Base-by-base conservation (phyloP, 257 asterid genomes). In the Buddleja alternifolia region DNA sequence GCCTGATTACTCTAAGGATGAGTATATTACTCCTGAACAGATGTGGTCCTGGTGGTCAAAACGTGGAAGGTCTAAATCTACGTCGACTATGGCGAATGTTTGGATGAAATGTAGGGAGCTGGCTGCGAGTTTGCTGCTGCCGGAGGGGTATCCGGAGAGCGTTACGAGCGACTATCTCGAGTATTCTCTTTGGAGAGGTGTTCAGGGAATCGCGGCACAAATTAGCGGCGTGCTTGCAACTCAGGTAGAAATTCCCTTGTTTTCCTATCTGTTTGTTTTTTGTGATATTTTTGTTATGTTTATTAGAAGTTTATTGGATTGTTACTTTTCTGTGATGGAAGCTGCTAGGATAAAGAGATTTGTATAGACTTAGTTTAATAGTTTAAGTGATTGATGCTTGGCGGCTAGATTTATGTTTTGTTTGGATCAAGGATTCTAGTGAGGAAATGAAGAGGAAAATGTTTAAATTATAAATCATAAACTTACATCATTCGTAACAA, bases 101-200 rank as follows among this genome's bases (percentile, higher is more conserved):
- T 85, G 85, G 96, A 66, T 70, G 73, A 82, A 90, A 83, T 87
- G 95, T 66, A 81, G 79, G 76, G 95, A 89, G 8, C 4, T 90
- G 29, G 75, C 74, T 37, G 56, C 60, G 69, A 41, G 65, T 51
- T 75, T 93, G 84, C 67, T 90, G 92, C 83, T 93, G 16, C 97
- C 99, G 0, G 95, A 90, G 78, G 99, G 97, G 46, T 93, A 73
- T 58, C 97, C 99, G 7, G 89, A 83, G 67, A 93, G 97, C 76
- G 99, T 93, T 3, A 93, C 96, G 3, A 84, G 87, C 64, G 99
- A 93, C 79, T 93, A 93, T 73, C 81, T 90, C 72, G 99, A 90
- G 79, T 93, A 93, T 77, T 91, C 97, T 6, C 85, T 93, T 57
- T 93, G 99, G 99, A 87, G 97, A 92, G 96, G 93, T 55, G 96